Conservation (phyloP, 805 yeast species). For the Yarrowia deformans region DNA sequence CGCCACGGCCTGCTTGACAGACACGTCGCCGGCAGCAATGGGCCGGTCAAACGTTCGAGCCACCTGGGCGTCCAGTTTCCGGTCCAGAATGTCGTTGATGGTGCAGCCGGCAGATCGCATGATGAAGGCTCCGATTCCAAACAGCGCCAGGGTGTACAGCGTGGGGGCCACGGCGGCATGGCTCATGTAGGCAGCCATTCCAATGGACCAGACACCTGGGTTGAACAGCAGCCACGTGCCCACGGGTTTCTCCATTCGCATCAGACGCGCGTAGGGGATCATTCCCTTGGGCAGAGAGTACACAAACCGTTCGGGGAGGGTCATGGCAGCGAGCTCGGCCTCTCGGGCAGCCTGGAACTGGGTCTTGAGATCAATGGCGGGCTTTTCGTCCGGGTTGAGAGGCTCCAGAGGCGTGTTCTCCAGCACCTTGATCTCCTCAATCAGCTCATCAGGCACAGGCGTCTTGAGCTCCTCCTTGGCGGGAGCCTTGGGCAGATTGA, state of each 20-base stretch:
- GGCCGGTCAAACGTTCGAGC: conserved; percentile 91
- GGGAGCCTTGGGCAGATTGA: not conserved
- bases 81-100: conserved; percentile 86
- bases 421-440: conserved; percentile 15
- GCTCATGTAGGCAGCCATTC: conserved; percentile 81
- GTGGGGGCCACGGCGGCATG: conserved; percentile 72
- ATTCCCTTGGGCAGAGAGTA: conserved; percentile 65
- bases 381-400: not conserved
- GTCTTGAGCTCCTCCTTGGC: conserved; percentile 11
- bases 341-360: conserved; percentile 25
- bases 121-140: conserved; percentile 82
- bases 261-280: conserved; percentile 91
- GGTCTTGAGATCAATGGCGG: conserved; percentile 12
- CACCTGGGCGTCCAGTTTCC: conserved; percentile 82
- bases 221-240: conserved; percentile 84
- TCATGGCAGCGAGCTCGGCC: conserved; percentile 38
- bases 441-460: not conserved
- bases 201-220: conserved; percentile 92
- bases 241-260: conserved; percentile 94
- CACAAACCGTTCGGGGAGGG: conserved; percentile 49
- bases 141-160: conserved; percentile 66
- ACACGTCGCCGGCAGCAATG: conserved; percentile 85
- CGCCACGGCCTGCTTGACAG: conserved; percentile 68
- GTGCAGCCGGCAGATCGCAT: conserved; percentile 99
- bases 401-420: conserved; percentile 21